Evolutionary conservation across 192 early-diverging fungal genomes (phyloP).

Genomic region (Linnemannia elongata): DNA sequence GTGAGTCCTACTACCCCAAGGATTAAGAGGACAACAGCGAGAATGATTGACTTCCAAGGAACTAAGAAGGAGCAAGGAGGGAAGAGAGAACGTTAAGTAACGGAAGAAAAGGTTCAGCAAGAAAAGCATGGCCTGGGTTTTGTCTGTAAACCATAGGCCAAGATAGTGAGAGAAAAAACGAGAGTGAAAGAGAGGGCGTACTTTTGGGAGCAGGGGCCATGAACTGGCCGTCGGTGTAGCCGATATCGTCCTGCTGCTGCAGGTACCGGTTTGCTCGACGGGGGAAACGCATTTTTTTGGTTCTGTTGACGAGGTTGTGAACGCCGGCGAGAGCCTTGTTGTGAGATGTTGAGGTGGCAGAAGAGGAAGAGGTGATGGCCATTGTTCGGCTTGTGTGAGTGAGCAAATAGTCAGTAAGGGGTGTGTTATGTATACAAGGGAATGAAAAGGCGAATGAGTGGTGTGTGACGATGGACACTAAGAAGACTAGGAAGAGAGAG

Average conservation of each 20-base stretch:
- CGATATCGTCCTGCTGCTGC: slow-evolving; percentile 48
- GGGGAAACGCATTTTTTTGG: slow-evolving; percentile 56
- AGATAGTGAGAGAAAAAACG: neutral
- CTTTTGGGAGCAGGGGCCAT: slow-evolving; percentile 24
- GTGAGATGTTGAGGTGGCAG: slow-evolving; percentile 27
- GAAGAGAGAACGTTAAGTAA: neutral
- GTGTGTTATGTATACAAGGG: neutral
- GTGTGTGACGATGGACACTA: slow-evolving; percentile 1
- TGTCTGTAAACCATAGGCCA: neutral
- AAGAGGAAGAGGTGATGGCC: slow-evolving; percentile 25
- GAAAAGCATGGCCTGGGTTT: neutral
- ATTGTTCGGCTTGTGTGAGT: neutral
- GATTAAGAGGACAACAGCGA: slow-evolving; percentile 61
- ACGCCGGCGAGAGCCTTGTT: slow-evolving; percentile 30
- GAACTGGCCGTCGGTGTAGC: slow-evolving; percentile 50
- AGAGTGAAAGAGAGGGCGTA: neutral
- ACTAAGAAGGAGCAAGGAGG: slow-evolving; percentile 39
- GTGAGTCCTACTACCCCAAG: slow-evolving; percentile 61
- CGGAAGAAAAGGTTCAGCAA: neutral
- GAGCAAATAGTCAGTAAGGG: neutral
- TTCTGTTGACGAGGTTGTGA: slow-evolving; percentile 46
- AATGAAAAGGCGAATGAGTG: neutral
- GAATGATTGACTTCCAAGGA: slow-evolving; percentile 69
- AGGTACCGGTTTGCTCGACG: slow-evolving; percentile 48
- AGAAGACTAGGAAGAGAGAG: no score